Percentiles rank a stretch among this genome's conserved stretches.
These are phyloP conservation scores for Phytophthora citrophthora DNA, from an alignment of 352 stramenopile species.

Conservation along the genomic window DNA sequence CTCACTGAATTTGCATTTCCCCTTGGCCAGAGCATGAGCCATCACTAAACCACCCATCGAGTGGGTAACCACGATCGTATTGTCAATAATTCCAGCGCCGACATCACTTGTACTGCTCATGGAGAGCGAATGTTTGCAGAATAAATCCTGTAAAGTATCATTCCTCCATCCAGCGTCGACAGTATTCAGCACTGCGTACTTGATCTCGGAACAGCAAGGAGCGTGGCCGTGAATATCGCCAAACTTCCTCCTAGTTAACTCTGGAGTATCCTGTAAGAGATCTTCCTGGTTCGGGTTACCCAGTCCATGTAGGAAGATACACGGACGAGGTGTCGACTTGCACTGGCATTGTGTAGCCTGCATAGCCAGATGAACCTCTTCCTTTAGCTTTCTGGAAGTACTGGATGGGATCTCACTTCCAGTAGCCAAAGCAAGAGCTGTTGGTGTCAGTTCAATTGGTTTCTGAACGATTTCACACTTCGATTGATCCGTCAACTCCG, in stretches of 20 bases:
- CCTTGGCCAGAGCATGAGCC: conserved; percentile 23
- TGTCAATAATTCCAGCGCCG: conserved; percentile 13
- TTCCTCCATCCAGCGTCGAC: conserved; percentile 50
- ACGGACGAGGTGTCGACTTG: conserved; percentile 28
- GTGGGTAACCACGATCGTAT: conserved; percentile 51
- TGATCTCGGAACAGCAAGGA: conserved; percentile 39
- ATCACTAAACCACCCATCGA: conserved; percentile 49
- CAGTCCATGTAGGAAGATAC: conserved; percentile 34
- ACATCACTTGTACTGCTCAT: conserved; percentile 31
- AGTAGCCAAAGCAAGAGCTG: conserved; percentile 25
- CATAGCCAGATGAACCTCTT: conserved; percentile 17
- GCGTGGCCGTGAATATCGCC: conserved; percentile 32
- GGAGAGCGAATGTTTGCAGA: conserved; percentile 39
- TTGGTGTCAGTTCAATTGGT: conserved; percentile 16
- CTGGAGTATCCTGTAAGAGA: conserved; percentile 19
- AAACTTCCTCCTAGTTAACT: conserved; percentile 9
- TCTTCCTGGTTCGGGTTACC: conserved; percentile 20
- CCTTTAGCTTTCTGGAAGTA: conserved; percentile 19
- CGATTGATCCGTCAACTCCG: conserved; percentile 3
- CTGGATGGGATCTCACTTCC: conserved; percentile 8
- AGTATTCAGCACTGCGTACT: conserved; percentile 57
- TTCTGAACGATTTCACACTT: conserved; percentile 12
- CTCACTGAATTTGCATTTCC: conserved; percentile 17
- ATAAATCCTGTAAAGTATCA: conserved; percentile 39
- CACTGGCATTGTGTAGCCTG: conserved; percentile 8